Percentiles rank a stretch among this genome's conserved stretches.
These are phyloP conservation scores for Thelonectria olida DNA, from an alignment of 2,329 filamentous ascomycete genomes.

Conservation along the genomic window DNA sequence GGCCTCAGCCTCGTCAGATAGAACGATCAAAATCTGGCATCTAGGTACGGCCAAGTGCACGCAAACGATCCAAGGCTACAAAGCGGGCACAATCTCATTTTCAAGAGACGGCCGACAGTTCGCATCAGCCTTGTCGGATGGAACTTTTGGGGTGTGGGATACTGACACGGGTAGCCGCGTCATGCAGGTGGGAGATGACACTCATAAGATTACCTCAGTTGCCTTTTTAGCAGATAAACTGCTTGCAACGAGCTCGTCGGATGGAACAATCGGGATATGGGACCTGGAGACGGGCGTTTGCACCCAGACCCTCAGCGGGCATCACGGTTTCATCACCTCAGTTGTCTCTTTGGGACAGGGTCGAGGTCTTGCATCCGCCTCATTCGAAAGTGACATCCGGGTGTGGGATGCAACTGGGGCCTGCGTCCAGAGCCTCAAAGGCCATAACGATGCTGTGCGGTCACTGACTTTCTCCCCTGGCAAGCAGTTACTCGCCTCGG, in stretches of 20 bases:
- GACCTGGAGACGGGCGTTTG: not conserved
- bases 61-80: not conserved
- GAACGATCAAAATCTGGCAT: not conserved
- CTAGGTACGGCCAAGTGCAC: not conserved
- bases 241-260: not conserved
- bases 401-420: not conserved
- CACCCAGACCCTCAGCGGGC: not conserved
- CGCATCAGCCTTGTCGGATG: not conserved
- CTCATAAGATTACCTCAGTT: not conserved
- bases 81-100: not conserved
- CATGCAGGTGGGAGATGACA: not conserved
- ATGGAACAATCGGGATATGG: not conserved
- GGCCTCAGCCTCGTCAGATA: not conserved
- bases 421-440: not conserved
- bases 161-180: not conserved
- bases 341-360: not conserved
- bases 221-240: not conserved
- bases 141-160: not conserved
- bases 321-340: accelerated
- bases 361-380: not conserved
- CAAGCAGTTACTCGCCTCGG: not conserved
- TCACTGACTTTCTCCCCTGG: not conserved
- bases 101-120: not conserved
- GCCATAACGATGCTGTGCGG: accelerated
- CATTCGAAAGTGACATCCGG: not conserved